Evolutionary conservation across 2,329 filamentous ascomycete genomes (phyloP).

Genomic region (Chlorencoelia australis): DNA sequence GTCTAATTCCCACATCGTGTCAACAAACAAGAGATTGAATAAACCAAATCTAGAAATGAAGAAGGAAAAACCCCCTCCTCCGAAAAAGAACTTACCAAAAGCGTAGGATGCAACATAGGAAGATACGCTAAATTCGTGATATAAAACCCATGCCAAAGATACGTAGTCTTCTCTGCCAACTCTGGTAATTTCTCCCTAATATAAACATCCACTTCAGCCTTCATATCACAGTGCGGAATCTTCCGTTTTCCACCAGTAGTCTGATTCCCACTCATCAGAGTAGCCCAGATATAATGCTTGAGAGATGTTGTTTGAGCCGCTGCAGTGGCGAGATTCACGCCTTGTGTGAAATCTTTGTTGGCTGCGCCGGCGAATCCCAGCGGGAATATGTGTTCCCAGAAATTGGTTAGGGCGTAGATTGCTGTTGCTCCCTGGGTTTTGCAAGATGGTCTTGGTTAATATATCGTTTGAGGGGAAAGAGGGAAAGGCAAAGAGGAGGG

Average conservation of each 20-base stretch:
- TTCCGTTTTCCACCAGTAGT: constrained; percentile 29
- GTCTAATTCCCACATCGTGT: no score
- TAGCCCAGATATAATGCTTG: constrained; percentile 35
- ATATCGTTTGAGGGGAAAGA: no score
- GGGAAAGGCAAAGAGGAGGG: no score
- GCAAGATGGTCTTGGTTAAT: no score
- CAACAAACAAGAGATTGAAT: no score
- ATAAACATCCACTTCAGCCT: constrained; percentile 27
- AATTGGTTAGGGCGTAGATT: constrained; percentile 47
- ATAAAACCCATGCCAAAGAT: constrained; percentile 31
- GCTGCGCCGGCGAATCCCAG: constrained; percentile 26
- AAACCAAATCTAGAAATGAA: no score
- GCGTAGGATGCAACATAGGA: no score
- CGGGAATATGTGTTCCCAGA: constrained; percentile 40
- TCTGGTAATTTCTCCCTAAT: constrained; percentile 27
- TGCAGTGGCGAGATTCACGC: constrained; percentile 35
- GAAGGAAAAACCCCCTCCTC: no score
- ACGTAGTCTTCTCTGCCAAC: constrained; percentile 32
- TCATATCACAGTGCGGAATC: constrained; percentile 29
- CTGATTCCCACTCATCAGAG: constrained; percentile 29
- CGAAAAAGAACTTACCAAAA: no score
- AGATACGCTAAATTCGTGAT: constrained; percentile 28
- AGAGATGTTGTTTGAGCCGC: constrained; percentile 32
- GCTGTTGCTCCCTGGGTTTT: constrained; percentile 36
- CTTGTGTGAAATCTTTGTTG: constrained; percentile 33